A percentile compares a stretch with the other conserved stretches of the same genome.
Evolutionary conservation across 352 stramenopile genomes (phyloP).

Genomic region (Globisporangium cederbergense): DNA sequence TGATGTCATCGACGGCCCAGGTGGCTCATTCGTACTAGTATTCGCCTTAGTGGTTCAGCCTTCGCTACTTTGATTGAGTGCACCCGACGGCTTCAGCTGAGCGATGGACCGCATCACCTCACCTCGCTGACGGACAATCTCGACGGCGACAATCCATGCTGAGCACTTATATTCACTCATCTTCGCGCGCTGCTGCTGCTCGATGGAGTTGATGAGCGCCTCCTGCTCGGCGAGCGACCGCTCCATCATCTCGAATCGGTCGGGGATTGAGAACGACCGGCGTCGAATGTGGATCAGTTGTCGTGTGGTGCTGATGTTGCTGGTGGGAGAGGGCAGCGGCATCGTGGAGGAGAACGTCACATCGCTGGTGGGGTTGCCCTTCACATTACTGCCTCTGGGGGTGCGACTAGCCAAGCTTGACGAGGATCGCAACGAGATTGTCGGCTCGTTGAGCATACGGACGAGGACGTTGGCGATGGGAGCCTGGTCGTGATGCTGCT

Average conservation of each 20-base stretch:
- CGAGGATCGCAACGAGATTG: too few species aligned
- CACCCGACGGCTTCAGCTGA: neutral
- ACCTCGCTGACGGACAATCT: conserved; percentile 19
- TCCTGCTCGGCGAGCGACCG: conserved; percentile 32
- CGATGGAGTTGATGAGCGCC: conserved; percentile 53
- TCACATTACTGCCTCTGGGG: too few species aligned
- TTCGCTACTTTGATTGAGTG: neutral
- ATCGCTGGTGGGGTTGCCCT: too few species aligned
- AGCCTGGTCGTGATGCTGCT: too few species aligned
- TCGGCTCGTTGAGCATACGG: too few species aligned
- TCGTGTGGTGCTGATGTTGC: too few species aligned
- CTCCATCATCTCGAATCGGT: conserved; percentile 39
- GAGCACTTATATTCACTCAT: conserved; percentile 15
- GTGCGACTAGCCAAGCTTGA: too few species aligned
- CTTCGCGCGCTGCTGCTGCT: conserved; percentile 48
- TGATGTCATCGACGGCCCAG: neutral
- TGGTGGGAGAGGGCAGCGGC: too few species aligned
- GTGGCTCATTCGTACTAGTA: too few species aligned
- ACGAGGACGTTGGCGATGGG: too few species aligned
- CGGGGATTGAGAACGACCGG: conserved; percentile 42
- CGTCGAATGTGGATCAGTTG: conserved; percentile 18
- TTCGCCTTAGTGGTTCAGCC: too few species aligned
- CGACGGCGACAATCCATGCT: neutral
- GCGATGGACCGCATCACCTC: conserved; percentile 20
- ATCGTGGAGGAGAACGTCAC: too few species aligned